Percentiles rank a stretch among this genome's conserved stretches.
phyloP scores from a whole-genome alignment of 176 grass and related monocot genomes.

The Bromus sterilis region DNA sequence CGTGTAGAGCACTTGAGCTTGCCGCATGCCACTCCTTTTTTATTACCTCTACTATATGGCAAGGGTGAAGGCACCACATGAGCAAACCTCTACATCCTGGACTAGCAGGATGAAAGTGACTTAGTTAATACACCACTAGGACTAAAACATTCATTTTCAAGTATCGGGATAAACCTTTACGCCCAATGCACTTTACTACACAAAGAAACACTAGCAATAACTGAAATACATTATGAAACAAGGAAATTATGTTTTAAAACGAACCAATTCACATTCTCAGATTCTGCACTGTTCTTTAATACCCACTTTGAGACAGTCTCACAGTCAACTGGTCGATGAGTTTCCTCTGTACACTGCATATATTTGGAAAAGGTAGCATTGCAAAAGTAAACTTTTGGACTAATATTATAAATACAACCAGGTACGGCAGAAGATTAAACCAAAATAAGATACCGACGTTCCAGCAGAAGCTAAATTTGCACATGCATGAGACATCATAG shows the following conservation, averaged over 20 bases:
- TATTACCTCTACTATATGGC: neutral
- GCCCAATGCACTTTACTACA: neutral
- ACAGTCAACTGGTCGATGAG: conserved; percentile 87
- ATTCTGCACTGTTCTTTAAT: conserved; percentile 90
- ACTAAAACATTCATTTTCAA: neutral
- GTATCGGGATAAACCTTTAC: neutral
- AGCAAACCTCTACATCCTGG: neutral
- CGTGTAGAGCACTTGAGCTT: neutral
- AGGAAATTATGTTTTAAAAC: conserved; percentile 2
- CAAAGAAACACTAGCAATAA: neutral
- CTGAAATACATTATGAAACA: neutral
- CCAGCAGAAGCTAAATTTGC: conserved; percentile 86
- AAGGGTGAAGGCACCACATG: neutral
- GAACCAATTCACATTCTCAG: conserved; percentile 98
- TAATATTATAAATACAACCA: neutral
- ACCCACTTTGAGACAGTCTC: conserved; percentile 85
- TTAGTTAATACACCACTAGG: neutral
- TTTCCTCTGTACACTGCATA: conserved; percentile 84
- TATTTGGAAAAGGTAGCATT: conserved; percentile 13
- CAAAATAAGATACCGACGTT: conserved; percentile 49
- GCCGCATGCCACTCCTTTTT: neutral
- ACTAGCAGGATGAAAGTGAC: neutral
- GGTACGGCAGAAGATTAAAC: neutral
- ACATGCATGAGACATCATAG: conserved; percentile 77
- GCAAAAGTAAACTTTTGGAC: neutral